These are phyloP conservation scores for Erigeron canadensis DNA, from an alignment of 129 eudicot species.

Conservation along the genomic window DNA sequence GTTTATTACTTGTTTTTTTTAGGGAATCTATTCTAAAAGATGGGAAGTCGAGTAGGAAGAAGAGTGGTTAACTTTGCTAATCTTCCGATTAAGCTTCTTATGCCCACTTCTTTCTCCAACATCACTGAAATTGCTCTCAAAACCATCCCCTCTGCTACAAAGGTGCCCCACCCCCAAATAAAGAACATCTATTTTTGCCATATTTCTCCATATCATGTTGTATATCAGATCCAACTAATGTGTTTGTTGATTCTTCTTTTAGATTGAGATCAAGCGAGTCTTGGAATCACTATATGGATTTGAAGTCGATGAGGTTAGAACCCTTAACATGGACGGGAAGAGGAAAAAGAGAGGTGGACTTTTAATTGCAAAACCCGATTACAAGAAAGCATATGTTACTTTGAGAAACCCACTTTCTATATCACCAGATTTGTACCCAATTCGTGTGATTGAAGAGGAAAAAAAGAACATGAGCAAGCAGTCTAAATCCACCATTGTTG, in stretches of 20 bases:
- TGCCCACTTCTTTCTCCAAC: constrained; percentile 87
- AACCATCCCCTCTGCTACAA: constrained; percentile 94
- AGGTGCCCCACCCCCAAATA: constrained; percentile 37
- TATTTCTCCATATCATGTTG: not conserved
- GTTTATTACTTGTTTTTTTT: not conserved
- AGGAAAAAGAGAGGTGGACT: constrained; percentile 88
- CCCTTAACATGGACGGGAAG: constrained; percentile 94
- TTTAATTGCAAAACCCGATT: constrained; percentile 81
- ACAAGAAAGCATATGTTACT: constrained; percentile 90
- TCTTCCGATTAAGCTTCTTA: constrained; percentile 83
- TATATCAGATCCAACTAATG: not conserved
- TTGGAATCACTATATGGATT: constrained; percentile 87
- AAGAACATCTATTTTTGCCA: too few relatives aligned
- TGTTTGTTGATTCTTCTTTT: constrained; percentile 11
- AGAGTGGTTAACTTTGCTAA: constrained; percentile 82
- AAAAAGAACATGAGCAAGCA: constrained; percentile 56
- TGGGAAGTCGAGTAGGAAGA: constrained; percentile 84
- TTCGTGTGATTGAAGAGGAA: constrained; percentile 71
- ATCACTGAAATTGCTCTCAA: constrained; percentile 89
- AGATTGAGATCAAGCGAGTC: constrained; percentile 89
- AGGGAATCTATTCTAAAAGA: constrained; percentile 30
- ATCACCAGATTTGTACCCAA: constrained; percentile 74
- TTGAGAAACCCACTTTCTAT: constrained; percentile 62
- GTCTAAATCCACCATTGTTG: constrained; percentile 63
- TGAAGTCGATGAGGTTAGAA: constrained; percentile 81